Percentiles rank a stretch among this genome's conserved stretches.
These are phyloP conservation scores for Tricholoma furcatifolium DNA, from an alignment of 768 basidiomycete species.

Conservation along the genomic window DNA sequence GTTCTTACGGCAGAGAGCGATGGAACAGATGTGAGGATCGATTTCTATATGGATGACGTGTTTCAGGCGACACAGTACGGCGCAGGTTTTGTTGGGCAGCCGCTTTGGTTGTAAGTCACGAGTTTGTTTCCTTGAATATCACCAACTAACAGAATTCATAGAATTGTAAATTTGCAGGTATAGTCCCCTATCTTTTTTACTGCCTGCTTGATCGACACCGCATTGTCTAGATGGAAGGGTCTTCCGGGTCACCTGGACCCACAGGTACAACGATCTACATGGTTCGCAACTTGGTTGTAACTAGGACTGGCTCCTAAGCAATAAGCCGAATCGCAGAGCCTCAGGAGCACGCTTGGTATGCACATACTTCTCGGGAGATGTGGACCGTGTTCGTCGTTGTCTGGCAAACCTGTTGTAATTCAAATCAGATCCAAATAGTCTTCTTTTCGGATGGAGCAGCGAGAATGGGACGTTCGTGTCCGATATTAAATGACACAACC, in stretches of 20 bases:
- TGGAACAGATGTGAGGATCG: conserved; percentile 35
- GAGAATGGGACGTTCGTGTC: neutral
- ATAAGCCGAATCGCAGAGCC: neutral
- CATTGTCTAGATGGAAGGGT: conserved; percentile 41
- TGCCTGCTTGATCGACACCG: neutral
- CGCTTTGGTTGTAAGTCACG: conserved; percentile 39
- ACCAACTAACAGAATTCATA: conserved; percentile 10
- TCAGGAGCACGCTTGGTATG: too few species aligned
- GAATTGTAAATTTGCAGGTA: conserved; percentile 44
- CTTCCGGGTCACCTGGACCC: conserved; percentile 42
- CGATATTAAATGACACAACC: too few species aligned
- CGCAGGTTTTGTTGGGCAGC: conserved; percentile 37
- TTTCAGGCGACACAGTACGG: conserved; percentile 37
- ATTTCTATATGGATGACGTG: conserved; percentile 40
- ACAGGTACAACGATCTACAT: conserved; percentile 40
- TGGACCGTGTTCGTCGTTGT: too few species aligned
- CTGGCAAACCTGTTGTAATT: too few species aligned
- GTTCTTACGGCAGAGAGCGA: conserved; percentile 38
- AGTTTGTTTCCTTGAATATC: neutral
- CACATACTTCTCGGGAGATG: too few species aligned
- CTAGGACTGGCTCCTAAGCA: conserved; percentile 29
- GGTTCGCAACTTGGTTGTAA: conserved; percentile 39
- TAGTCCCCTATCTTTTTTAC: neutral
- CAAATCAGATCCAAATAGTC: too few species aligned
- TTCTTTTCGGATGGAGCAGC: too few species aligned